Base-by-base conservation (phyloP, 139 green algal species). In the Axilococcus clingmanii region DNA sequence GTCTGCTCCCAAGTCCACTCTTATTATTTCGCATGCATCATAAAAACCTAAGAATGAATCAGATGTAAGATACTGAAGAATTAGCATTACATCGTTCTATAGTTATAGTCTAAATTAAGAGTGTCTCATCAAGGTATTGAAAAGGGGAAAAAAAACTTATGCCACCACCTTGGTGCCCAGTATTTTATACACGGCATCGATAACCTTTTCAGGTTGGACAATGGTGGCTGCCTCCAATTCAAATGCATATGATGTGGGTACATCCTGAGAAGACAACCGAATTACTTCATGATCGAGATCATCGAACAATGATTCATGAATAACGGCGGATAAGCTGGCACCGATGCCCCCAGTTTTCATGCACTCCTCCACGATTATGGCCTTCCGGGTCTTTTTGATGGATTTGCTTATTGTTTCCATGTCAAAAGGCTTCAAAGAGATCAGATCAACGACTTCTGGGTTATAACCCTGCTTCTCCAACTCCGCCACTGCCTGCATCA, bases 391-490 rank as follows among this genome's bases (percentile, higher is more conserved):
- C 69, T 95, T 95, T 49, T 77, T 74, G 35, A 97, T 65, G 23
- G 73, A 87, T 28, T 84, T 79, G 41, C 60, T 64, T 71, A 97
- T 96, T 37, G 85, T 88, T 48, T 94, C 73, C 82, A 94, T 88
- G 74, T 97, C 89, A 53, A 97, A 94, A 17, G 89, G 89, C 82
- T 97, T 97, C 30, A 97, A 62, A 66, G 65, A 85, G 76, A 95
- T 97, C 14, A 97, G 77, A 74, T 97, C 89, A 33, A 97, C 72
- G 20, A 95, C 83, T 76, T 97, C 89, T 24, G 79, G 75, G 69
- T 94, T 82, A 71, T 89, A 92, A 15, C 86, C 86, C 73, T 79
- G 29, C 40, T 72, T 71, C 61, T 76, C 66, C 44, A 88, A 66
- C 64, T 80, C 45, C 24, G 61, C 59, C 29, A 82, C 74, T 22